Conservation (phyloP, 768 basidiomycete genomes). For the Lyophyllum shimeji region DNA sequence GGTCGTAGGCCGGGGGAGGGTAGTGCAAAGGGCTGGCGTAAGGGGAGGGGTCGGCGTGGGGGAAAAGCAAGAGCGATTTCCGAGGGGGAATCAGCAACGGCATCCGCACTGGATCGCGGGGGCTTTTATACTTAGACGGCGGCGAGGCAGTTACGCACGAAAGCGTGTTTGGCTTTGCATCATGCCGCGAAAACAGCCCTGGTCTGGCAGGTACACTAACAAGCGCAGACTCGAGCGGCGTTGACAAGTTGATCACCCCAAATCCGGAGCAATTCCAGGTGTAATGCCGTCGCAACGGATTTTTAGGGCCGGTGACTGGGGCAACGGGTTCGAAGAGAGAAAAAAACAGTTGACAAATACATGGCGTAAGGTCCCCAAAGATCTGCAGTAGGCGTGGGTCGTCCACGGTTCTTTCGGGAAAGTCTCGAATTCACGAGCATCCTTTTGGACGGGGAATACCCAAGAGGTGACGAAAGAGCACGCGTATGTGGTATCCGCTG, state of each 20-base stretch:
- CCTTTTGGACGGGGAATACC: conserved; percentile 10
- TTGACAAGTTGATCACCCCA: conserved; percentile 14
- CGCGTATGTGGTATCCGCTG: conserved; percentile 4
- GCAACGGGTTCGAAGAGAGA: neutral
- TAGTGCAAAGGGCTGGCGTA: conserved; percentile 6
- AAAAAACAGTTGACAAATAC: conserved; percentile 2
- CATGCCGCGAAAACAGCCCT: conserved; percentile 10
- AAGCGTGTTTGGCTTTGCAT: conserved; percentile 13
- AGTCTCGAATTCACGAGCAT: conserved; percentile 4
- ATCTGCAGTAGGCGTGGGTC: neutral
- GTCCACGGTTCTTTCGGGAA: conserved; percentile 3
- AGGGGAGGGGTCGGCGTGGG: conserved; percentile 12
- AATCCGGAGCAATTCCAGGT: conserved; percentile 12
- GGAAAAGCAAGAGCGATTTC: conserved; percentile 14
- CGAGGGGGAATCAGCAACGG: conserved; percentile 14
- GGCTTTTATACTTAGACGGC: conserved; percentile 20
- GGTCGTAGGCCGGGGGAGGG: conserved; percentile 2
- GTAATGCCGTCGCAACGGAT: conserved; percentile 6
- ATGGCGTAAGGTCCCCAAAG: neutral
- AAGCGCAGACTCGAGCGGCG: conserved; percentile 3
- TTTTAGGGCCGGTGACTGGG: conserved; percentile 12
- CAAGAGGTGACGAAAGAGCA: conserved; percentile 1
- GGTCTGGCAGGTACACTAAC: conserved; percentile 5
- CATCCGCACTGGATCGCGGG: conserved; percentile 20
- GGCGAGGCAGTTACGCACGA: conserved; percentile 11